Conservation (phyloP, 2,329 filamentous ascomycete species). For the Thielaviopsis punctulata region DNA sequence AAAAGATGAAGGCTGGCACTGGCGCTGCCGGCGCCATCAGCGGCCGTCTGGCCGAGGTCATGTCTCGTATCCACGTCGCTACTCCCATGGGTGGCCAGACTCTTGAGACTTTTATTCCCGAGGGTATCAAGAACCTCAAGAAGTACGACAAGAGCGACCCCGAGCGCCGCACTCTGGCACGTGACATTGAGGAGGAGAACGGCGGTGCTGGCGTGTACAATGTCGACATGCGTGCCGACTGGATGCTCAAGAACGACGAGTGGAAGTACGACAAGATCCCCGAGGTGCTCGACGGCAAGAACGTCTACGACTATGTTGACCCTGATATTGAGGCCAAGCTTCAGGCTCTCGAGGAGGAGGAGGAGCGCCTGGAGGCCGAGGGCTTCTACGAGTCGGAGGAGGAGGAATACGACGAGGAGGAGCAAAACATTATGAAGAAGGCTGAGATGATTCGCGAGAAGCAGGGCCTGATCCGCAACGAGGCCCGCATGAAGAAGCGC, state of each 20-base stretch:
- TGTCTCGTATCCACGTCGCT: conserved; percentile 93
- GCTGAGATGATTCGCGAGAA: conserved; percentile 93
- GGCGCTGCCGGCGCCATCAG: conserved; percentile 58
- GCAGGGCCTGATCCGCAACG: conserved; percentile 79
- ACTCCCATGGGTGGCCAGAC: conserved; percentile 67
- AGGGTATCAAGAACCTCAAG: conserved; percentile 60
- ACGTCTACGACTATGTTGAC: conserved; percentile 93
- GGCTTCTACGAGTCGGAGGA: conserved; percentile 84
- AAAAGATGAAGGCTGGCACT: conserved; percentile 89
- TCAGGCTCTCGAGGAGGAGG: conserved; percentile 80
- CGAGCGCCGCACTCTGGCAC: conserved; percentile 62
- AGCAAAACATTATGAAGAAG: conserved; percentile 76
- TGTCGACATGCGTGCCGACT: conserved; percentile 78
- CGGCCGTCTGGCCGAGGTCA: conserved; percentile 72
- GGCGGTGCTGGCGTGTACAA: conserved; percentile 94
- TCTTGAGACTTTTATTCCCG: conserved; percentile 74
- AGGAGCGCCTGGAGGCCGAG: conserved; percentile 78
- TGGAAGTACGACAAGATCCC: conserved; percentile 97
- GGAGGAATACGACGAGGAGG: conserved; percentile 71
- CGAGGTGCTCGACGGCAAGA: conserved; percentile 87
- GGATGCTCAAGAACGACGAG: conserved; percentile 68
- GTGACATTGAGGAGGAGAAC: conserved; percentile 78
- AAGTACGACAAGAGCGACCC: conserved; percentile 87
- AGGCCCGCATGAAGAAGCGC: conserved; percentile 84
- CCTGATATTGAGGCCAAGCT: conserved; percentile 93